Evolutionary conservation across 352 stramenopile genomes (phyloP).

Genomic region (Globisporangium irregulare): DNA sequence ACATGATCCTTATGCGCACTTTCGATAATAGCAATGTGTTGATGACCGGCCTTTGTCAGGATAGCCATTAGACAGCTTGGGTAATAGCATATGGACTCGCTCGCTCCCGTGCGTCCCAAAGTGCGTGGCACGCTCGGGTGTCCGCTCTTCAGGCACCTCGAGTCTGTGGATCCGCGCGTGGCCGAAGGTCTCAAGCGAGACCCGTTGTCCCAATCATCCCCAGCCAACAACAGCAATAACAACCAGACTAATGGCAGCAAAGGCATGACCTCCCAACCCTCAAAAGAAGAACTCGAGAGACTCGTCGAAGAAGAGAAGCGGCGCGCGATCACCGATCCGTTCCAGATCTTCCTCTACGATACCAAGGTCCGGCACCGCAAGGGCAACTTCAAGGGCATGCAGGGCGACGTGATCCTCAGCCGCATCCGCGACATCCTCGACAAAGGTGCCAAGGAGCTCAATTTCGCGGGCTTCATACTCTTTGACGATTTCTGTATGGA

Average conservation of each 20-base stretch:
- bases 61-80: background rate
- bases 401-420: conserved; percentile 54
- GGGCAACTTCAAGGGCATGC: conserved; percentile 62
- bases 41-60: no score
- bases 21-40: background rate
- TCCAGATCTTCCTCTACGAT: conserved; percentile 66
- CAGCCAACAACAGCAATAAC: background rate
- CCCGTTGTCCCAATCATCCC: background rate
- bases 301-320: conserved; percentile 71
- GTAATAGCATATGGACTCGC: conserved; percentile 4
- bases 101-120: conserved; percentile 27
- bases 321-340: conserved; percentile 49
- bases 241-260: background rate
- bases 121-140: conserved; percentile 44
- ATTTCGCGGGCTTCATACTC: conserved; percentile 54
- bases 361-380: conserved; percentile 54
- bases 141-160: conserved; percentile 38
- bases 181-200: conserved; percentile 53
- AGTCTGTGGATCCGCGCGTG: conserved; percentile 52
- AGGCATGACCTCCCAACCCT: background rate
- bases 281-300: conserved; percentile 32
- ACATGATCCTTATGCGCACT: background rate
- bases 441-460: conserved; percentile 30
- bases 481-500: conserved; percentile 54
- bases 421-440: conserved; percentile 45